A percentile compares a stretch with the other conserved stretches of the same genome.
phyloP scores from a whole-genome alignment of 208 protist species.

The Trypanosoma scelopori region DNA sequence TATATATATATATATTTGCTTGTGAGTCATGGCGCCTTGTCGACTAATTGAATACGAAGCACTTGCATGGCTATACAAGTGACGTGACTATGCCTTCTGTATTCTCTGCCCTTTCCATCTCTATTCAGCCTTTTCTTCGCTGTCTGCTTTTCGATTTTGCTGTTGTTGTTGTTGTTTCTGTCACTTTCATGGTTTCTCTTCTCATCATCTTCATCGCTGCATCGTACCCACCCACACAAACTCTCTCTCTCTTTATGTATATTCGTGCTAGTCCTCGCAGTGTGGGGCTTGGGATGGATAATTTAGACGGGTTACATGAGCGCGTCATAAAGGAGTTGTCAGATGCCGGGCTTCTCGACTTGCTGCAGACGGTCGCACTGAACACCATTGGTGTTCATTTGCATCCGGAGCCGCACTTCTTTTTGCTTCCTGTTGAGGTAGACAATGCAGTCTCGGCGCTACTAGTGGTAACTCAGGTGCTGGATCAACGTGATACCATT shows the following conservation, averaged over 20 bases:
- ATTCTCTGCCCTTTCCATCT: background rate
- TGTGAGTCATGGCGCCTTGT: no score
- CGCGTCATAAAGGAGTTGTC: constrained; percentile 7
- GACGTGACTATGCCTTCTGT: background rate
- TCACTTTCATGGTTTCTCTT: no score
- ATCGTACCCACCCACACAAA: no score
- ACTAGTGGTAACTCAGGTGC: constrained; percentile 9
- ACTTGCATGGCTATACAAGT: no score
- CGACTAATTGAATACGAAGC: no score
- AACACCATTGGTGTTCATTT: constrained; percentile 7
- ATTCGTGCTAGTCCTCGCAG: background rate
- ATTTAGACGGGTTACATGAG: constrained; percentile 9
- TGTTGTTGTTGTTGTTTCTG: background rate
- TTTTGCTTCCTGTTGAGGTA: constrained; percentile 10
- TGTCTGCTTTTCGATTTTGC: background rate
- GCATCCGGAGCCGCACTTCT: background rate
- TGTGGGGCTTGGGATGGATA: constrained; percentile 1
- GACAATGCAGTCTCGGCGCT: constrained; percentile 16
- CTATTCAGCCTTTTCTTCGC: background rate
- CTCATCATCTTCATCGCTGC: no score
- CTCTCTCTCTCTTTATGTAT: constrained; percentile 32
- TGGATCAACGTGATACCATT: constrained; percentile 1
- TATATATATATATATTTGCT: no score
- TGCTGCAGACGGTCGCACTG: constrained; percentile 12
- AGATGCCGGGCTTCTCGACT: constrained; percentile 4